Percentiles rank a stretch among this genome's conserved stretches.
phyloP scores from a whole-genome alignment of 2,329 filamentous ascomycete species.

The Penicillium verrucosum region DNA sequence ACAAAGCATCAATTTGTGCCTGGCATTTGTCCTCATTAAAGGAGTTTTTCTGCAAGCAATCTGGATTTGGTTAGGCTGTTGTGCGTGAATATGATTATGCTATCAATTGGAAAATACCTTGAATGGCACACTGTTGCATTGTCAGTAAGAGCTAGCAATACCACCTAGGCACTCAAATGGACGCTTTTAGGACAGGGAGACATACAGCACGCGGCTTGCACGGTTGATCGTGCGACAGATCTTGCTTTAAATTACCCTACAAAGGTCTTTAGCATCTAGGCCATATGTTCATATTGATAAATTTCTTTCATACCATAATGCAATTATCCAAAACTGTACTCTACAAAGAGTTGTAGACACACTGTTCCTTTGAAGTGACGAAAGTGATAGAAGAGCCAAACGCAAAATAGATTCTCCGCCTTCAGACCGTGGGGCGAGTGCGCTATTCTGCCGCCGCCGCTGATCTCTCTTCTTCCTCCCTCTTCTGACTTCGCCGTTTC shows the following conservation, averaged over 20 bases:
- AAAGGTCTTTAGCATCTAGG: constrained; percentile 7
- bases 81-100: not conserved
- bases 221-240: constrained; percentile 70
- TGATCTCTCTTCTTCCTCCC: constrained; percentile 28
- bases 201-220: constrained; percentile 81
- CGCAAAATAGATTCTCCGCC: constrained; percentile 41
- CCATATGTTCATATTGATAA: not conserved
- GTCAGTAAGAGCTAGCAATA: constrained; percentile 17
- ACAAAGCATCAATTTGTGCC: constrained; percentile 74
- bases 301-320: constrained; percentile 13
- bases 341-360: not conserved
- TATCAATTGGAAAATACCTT: constrained; percentile 57
- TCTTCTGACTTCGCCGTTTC: constrained; percentile 13
- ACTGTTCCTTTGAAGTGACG: constrained; percentile 3
- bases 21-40: constrained; percentile 85
- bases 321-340: not conserved
- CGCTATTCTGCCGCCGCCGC: constrained; percentile 29
- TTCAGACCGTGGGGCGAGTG: constrained; percentile 19
- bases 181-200: constrained; percentile 19
- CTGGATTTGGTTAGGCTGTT: constrained; percentile 45
- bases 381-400: constrained; percentile 18
- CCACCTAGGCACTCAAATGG: not conserved
- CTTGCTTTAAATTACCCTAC: constrained; percentile 57
- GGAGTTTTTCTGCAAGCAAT: constrained; percentile 77
- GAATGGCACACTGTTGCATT: constrained; percentile 73